Base-by-base conservation (phyloP, 305 asterid genomes). In the Andrographis paniculata region DNA sequence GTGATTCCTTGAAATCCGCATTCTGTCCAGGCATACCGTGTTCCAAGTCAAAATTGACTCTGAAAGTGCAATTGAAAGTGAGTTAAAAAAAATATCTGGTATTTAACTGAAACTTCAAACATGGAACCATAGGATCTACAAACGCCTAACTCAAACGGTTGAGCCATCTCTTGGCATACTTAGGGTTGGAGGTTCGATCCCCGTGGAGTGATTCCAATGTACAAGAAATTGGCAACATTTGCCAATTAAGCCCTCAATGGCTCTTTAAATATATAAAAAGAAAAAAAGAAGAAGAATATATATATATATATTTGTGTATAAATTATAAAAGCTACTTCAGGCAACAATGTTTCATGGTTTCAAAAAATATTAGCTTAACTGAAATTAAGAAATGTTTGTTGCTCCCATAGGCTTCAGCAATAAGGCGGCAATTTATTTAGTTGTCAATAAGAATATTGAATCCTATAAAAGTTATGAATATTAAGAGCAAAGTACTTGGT, bases 1-100 rank as follows among this genome's bases (percentile, higher is more conserved):
- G 81, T 12, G 94, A 79, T 71, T 91, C 99, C 66, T 83, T 91
- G 68, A 91, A 91, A 74, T 86, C 96, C 52, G 99, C 91, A 22
- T 65, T 66, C 60, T 86, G 99, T 43, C 99, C 96, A 73, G 53
- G 80, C 59, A 80, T 72, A 59, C 96, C 93, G 48, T 83, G 78
- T 62, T 91, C 99, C 93, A 91, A 48, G 63, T 83, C 99, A 59
- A 91, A 91, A 69, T 78, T 86, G 41, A 77, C 96, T 64, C 96
- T 86, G 81, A 49, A 72, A 8, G 64, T 53, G 37, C 48, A 53
- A 49, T 20, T 31, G 42, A 17, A 10, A 19, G 56, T 49, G 40
- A 15, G 13, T 20, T 16, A 46, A 11, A 30, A 53, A 23, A 48
- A 44, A 28, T 52, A 50, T 48, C 38, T 15, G 54, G 7, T 9